phyloP scores from a whole-genome alignment of 2,329 filamentous ascomycete genomes.

The Penicillium janthinellum region DNA sequence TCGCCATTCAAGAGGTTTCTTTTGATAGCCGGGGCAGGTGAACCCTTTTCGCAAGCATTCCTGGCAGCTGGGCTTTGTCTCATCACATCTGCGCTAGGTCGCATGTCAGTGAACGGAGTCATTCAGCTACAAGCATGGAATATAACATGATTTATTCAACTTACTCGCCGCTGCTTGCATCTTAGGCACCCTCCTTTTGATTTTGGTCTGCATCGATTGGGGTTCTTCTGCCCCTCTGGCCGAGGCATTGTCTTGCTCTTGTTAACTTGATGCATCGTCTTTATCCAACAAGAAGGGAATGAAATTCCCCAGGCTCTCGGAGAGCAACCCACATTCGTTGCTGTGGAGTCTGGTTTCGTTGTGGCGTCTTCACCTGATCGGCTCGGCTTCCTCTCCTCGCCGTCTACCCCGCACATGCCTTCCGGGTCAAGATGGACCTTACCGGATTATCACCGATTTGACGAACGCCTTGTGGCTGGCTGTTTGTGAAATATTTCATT shows the following conservation, averaged over 20 bases:
- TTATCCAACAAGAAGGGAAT: not conserved
- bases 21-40: constrained; percentile 25
- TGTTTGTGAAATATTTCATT: not conserved
- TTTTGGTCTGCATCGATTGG: constrained; percentile 27
- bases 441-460: not conserved
- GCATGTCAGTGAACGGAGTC: constrained; percentile 6
- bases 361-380: constrained; percentile 14
- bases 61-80: constrained; percentile 27
- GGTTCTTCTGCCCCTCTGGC: constrained; percentile 24
- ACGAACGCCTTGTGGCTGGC: not conserved
- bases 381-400: constrained; percentile 13
- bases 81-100: constrained; percentile 26
- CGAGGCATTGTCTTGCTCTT: not conserved
- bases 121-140: not conserved
- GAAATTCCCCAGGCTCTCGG: not conserved
- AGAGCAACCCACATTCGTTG: not conserved
- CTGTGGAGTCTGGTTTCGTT: constrained; percentile 2
- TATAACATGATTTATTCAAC: constrained; percentile 19
- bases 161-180: constrained; percentile 30
- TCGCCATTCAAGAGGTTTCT: constrained; percentile 26
- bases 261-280: not conserved
- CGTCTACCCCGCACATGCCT: constrained; percentile 12
- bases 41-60: constrained; percentile 23
- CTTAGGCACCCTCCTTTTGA: constrained; percentile 26
- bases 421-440: not conserved